Evolutionary conservation across 306 rosid species (phyloP), one percentile per base, ranked within the genome.

Genomic region (Phaseolus lunatus): DNA sequence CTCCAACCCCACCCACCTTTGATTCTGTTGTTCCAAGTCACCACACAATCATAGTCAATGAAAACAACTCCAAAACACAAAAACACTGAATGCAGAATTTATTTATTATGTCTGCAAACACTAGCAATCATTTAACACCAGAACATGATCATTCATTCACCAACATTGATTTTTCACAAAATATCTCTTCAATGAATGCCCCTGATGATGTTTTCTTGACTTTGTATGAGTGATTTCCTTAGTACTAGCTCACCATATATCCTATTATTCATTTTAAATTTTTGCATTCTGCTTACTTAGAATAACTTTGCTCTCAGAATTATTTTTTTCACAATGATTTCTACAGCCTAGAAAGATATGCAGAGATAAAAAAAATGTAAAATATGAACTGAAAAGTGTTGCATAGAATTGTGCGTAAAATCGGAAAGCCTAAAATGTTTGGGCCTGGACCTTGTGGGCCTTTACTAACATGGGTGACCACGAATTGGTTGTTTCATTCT

Each of bases 1-100:
- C 99, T 90, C 99, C 99, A 95, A 2, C 99, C 99, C 97, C 97
- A 95, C 50, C 97, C 97, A 0, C 96, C 97, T 54, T 66, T 0
- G 49, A 92, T 92, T 80, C 99, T 95, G 85, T 58, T 37, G 2
- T 12, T 53, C 33, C 65, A 82, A 0, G 18, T 7, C 24, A 70
- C 23, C 61, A 50, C 47, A 47, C 59, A 81, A 18, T 49, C 13
- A 11, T 61, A 8, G 15, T 58, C 19, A 56, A 44, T 61, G 0
- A 67, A 23, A 11, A n/a, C 3, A 1, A 22, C 1, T 14, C 2
- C 37, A 8, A 8, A 1, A 37, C 43, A 37, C 43, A 37, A 0
- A 39, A 39, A 39, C 44, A 9, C 0, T 2, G 9, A 9, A 39
- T 39, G 20, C 64, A 19, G 1, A 72, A 13, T 20, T 53, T 19